These are phyloP conservation scores for Plantago rigida DNA, from an alignment of 305 asterid genomes.

Conservation along the genomic window DNA sequence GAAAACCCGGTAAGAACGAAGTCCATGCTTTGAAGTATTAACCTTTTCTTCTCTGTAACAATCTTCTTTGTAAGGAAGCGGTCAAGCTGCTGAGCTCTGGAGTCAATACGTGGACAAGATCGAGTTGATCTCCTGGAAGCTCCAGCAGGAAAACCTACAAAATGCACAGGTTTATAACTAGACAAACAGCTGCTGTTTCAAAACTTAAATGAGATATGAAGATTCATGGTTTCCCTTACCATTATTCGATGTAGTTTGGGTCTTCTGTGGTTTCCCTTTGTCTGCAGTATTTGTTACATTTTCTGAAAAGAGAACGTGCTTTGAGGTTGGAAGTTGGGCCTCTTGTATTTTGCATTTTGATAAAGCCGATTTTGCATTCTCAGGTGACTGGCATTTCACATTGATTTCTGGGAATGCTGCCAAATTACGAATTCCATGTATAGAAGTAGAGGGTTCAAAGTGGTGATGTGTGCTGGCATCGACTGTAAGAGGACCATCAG, in stretches of 20 bases:
- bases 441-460: constrained; percentile 27
- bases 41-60: constrained; percentile 37
- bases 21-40: constrained; percentile 58
- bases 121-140: constrained; percentile 35
- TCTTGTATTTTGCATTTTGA: constrained; percentile 26
- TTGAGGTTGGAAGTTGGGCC: constrained; percentile 33
- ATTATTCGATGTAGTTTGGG: constrained; percentile 28
- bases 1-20: constrained; percentile 75
- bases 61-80: constrained; percentile 25
- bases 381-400: constrained; percentile 22
- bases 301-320: constrained; percentile 48
- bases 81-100: constrained; percentile 36
- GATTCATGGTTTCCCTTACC: constrained; percentile 37
- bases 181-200: constrained; percentile 22
- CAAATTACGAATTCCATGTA: constrained; percentile 26
- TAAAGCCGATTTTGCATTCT: constrained; percentile 26
- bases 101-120: constrained; percentile 34
- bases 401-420: constrained; percentile 29
- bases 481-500: constrained; percentile 25
- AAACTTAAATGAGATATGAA: constrained; percentile 15
- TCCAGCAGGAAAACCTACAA: constrained; percentile 43
- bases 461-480: constrained; percentile 22
- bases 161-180: constrained; percentile 18
- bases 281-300: constrained; percentile 29
- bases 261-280: constrained; percentile 31